Evolutionary conservation across 2,329 filamentous ascomycete genomes (phyloP), one percentile per base, ranked within the genome.

Genomic region (Leptographium radiaticola): DNA sequence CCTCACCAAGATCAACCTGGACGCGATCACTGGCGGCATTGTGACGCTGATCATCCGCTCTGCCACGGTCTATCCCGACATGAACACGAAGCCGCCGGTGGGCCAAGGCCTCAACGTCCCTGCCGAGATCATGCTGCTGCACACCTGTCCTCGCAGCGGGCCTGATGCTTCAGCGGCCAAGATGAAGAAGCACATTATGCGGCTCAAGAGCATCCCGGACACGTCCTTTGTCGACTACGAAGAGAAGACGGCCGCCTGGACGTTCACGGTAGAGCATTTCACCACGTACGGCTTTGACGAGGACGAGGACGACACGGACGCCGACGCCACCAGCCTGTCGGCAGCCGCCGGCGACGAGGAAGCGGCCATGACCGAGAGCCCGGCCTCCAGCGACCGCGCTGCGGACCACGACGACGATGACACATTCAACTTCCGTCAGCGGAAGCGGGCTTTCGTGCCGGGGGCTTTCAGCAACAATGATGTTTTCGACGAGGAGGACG

Each of bases 101-200:
- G 93, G 94, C 55, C 88, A 89, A 64, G 91, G 89, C 7, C 76
- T 98, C 59, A 98, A 98, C 63, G 88, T 96, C 9, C 90, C 89
- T 4, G 88, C 93, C 0, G 83, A 80, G 40, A 90, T 98, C 59
- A 81, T 79, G n/a, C 77, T 98, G 12, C 84, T 93, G 65, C 91
- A 97, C 65, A 95, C 90, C 0, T 97, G 88, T 84, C 93, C 93
- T 34, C 86, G 91, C 55, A 78, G 73, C 57, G 78, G 79, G n/a
- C 75, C 77, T 30, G 78, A 83, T 34, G 81, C 89, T 58, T 78
- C 84, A 40, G 20, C 59, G 3, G 13, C 46, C 10, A 57, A 56
- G 44, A 56, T 60, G 56, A 56, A 58, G 53, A 95, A 89, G 69
- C 93, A 98, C 67, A 71, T 96, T 54, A 81, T 85, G 57, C 84